Percentiles rank a stretch among this genome's conserved stretches.
Evolutionary conservation across 2,329 filamentous ascomycete species (phyloP).

Genomic region (Orbilia brochopaga): DNA sequence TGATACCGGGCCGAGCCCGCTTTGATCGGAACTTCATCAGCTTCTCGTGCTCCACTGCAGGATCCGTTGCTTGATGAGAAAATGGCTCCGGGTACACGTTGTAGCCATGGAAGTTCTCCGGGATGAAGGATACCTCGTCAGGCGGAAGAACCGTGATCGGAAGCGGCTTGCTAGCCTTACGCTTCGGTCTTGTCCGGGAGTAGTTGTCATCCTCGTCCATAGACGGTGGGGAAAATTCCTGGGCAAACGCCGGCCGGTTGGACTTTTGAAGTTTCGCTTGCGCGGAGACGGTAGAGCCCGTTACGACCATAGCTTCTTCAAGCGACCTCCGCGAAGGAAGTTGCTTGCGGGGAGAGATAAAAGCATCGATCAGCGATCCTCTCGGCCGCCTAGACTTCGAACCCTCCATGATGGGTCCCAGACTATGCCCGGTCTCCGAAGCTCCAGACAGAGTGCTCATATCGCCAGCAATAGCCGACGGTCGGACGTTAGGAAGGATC

Average conservation of each 20-base stretch:
- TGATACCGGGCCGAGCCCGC: slow-evolving; percentile 22
- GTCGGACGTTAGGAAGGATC: slow-evolving; percentile 57
- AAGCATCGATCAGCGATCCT: slow-evolving; percentile 43
- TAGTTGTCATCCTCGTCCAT: slow-evolving; percentile 34
- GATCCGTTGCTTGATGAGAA: slow-evolving; percentile 17
- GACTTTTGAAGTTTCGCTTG: slow-evolving; percentile 46
- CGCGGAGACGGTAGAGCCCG: slow-evolving; percentile 40
- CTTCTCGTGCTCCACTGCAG: slow-evolving; percentile 23
- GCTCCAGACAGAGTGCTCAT: slow-evolving; percentile 23
- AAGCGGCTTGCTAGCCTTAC: slow-evolving; percentile 48
- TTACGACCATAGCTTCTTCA: slow-evolving; percentile 47
- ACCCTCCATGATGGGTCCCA: slow-evolving; percentile 26
- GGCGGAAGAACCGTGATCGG: slow-evolving; percentile 42
- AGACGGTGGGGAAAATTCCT: slow-evolving; percentile 40
- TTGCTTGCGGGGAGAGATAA: slow-evolving; percentile 42
- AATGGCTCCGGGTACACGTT: slow-evolving; percentile 26
- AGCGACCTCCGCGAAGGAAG: slow-evolving; percentile 42
- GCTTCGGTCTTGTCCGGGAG: slow-evolving; percentile 42
- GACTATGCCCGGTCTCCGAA: slow-evolving; percentile 13
- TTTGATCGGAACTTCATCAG: slow-evolving; percentile 44
- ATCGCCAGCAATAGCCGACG: slow-evolving; percentile 39
- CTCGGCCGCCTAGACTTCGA: slow-evolving; percentile 38
- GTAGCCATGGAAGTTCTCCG: slow-evolving; percentile 28
- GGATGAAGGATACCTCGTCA: slow-evolving; percentile 18
- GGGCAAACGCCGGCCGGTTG: slow-evolving; percentile 28